A percentile compares a stretch with the other conserved stretches of the same genome.
These are phyloP conservation scores for Exophiala sp. DNA, from an alignment of 2,329 filamentous ascomycete genomes.

Conservation along the genomic window DNA sequence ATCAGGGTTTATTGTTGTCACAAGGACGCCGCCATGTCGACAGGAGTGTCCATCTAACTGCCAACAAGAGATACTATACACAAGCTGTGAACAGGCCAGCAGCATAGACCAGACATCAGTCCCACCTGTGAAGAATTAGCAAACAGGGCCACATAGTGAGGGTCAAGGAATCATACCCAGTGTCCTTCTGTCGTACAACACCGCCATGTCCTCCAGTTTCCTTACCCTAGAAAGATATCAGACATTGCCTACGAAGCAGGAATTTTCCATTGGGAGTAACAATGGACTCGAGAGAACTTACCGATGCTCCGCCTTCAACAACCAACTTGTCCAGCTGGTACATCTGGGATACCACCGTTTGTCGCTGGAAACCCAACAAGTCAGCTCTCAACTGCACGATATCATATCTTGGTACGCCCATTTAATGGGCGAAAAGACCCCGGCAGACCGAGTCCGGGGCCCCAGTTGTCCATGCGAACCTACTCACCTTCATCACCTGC, in stretches of 20 bases:
- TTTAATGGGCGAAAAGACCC: no score
- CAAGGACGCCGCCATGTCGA: conserved; percentile 6
- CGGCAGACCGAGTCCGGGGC: not conserved
- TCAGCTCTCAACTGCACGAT: conserved; percentile 32
- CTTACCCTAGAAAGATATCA: conserved; percentile 52
- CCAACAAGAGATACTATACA: conserved; percentile 12
- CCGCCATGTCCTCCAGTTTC: conserved; percentile 60
- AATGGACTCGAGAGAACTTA: conserved; percentile 40
- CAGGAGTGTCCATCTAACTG: conserved; percentile 12
- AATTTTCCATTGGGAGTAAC: not conserved
- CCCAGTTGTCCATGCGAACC: not conserved
- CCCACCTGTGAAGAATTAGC: conserved; percentile 20
- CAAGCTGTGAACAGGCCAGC: not conserved
- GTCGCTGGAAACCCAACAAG: conserved; percentile 58
- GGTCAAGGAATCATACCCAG: conserved; percentile 53
- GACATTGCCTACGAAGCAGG: conserved; percentile 3
- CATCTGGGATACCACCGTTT: conserved; percentile 92
- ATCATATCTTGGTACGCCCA: no score
- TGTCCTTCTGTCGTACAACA: conserved; percentile 70
- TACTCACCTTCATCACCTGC: conserved; percentile 78
- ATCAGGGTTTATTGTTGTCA: conserved; percentile 16
- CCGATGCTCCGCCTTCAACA: conserved; percentile 77
- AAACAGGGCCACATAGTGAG: not conserved
- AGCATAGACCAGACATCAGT: conserved; percentile 10
- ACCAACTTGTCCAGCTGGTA: conserved; percentile 88